Conservation (phyloP, 805 yeast species). For the Barnettozyma vustinii region DNA sequence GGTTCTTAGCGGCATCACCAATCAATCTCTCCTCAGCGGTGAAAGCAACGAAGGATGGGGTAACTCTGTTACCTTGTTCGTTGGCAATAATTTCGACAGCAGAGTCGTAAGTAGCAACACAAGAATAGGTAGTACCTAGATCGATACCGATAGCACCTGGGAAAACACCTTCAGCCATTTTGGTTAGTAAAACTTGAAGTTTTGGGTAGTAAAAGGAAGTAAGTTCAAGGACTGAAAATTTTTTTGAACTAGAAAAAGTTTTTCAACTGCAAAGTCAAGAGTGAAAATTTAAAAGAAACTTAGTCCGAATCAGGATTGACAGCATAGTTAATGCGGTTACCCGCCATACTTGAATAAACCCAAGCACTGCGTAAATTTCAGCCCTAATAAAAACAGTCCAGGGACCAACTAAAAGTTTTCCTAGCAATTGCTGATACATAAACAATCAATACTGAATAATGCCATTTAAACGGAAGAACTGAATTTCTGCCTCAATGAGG, state of each 20-base stretch:
- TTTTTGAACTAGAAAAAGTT: constrained; percentile 5
- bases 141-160: constrained; percentile 99
- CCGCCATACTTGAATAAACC: constrained; percentile 16
- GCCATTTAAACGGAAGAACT: constrained; percentile 15
- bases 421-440: not conserved
- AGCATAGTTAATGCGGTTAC: constrained; percentile 12
- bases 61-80: constrained; percentile 83
- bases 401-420: not conserved
- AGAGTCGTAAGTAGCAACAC: constrained; percentile 75
- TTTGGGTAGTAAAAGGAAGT: constrained; percentile 4
- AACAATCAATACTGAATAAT: constrained; percentile 3
- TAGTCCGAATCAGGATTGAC: constrained; percentile 6
- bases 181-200: constrained; percentile 23
- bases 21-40: constrained; percentile 72
- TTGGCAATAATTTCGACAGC: constrained; percentile 77
- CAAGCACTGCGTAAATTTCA: constrained; percentile 11
- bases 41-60: constrained; percentile 79
- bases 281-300: constrained; percentile 3
- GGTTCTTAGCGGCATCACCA: constrained; percentile 82
- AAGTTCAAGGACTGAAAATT: constrained; percentile 12
- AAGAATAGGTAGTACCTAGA: constrained; percentile 83
- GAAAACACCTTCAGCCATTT: constrained; percentile 96
- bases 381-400: constrained; percentile 10
- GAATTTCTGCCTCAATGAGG: constrained; percentile 24
- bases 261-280: constrained; percentile 9